Evolutionary conservation across 805 yeast species (phyloP), one percentile per base, ranked within the genome.

Genomic region (Dipodascus geniculatus): DNA sequence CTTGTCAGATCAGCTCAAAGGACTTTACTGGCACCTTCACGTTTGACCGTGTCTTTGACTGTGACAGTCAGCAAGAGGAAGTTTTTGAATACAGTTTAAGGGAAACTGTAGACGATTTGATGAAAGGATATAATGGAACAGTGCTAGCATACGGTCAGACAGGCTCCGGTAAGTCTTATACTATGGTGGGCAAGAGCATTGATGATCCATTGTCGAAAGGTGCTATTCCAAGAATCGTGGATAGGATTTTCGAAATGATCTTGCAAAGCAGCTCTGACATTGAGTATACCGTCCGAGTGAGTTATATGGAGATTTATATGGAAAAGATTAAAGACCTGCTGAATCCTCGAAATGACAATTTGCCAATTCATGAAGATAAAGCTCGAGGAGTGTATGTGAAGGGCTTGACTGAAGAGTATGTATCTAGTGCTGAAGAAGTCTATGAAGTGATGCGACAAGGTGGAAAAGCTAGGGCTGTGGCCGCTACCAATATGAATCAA

Each of bases 71-170:
- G 1, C 96, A 87, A 63, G 61, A 62, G 2, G 80, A 79, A 2
- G 71, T 86, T 3, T 85, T 82, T 61, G 73, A 79, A 11, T 78
- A 74, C 61, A 76, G 86, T 0, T 76, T 85, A 3, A 63, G 70
- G 42, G 79, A 79, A 44, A 81, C 87, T 0, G 83, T 87, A 2
- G 81, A 79, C 47, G 91, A 85, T 57, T 72, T 87, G 28, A 74
- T 84, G 54, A 72, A 74, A 31, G 97, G 97, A 0, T 83, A 81
- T 62, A 85, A 86, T 63, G 87, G 89, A 20, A 79, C 91, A 0
- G 79, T 87, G 0, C 68, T 86, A 38, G 86, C 90, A 0, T 87
- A 85, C 66, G 95, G 95, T 8, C 91, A 83, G 61, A 80, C 87
- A 0, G 87, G 88, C 0, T 75, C 88, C 0, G 93, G 93, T 3